These are phyloP conservation scores for Cicer bijugum DNA, from an alignment of 306 rosid genomes.

Conservation along the genomic window DNA sequence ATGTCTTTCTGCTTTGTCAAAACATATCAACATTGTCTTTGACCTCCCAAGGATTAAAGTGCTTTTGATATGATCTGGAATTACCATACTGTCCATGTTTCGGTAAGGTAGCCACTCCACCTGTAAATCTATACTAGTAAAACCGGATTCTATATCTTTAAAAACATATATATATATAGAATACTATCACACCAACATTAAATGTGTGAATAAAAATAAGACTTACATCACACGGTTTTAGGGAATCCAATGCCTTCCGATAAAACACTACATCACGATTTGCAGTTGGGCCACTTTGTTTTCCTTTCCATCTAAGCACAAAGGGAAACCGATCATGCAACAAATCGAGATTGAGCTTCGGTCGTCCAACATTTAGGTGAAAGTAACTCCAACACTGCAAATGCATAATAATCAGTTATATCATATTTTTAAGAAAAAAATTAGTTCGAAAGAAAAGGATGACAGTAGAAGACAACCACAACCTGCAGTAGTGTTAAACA, in stretches of 20 bases:
- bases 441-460: conserved; percentile 7
- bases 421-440: not conserved
- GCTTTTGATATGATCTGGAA: conserved; percentile 82
- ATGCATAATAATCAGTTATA: conserved; percentile 29
- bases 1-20: conserved; percentile 99
- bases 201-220: conserved; percentile 29
- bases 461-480: not conserved
- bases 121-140: conserved; percentile 54
- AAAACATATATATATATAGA: conserved; percentile 18
- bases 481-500: conserved; percentile 97
- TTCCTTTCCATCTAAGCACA: conserved; percentile 98
- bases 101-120: conserved; percentile 99
- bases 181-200: conserved; percentile 22
- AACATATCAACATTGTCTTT: conserved; percentile 92
- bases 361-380: conserved; percentile 93
- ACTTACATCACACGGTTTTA: conserved; percentile 85
- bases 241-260: conserved; percentile 92
- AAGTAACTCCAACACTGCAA: conserved; percentile 99
- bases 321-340: conserved; percentile 87
- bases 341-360: conserved; percentile 81
- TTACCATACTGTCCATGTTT: conserved; percentile 76
- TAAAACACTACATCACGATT: conserved; percentile 97
- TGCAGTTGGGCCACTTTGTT: conserved; percentile 95
- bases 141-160: conserved; percentile 38
- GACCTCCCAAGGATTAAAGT: conserved; percentile 82